Base-by-base conservation (phyloP, 371 early-diverging fungal species). In the Lichtheimia ornata region DNA sequence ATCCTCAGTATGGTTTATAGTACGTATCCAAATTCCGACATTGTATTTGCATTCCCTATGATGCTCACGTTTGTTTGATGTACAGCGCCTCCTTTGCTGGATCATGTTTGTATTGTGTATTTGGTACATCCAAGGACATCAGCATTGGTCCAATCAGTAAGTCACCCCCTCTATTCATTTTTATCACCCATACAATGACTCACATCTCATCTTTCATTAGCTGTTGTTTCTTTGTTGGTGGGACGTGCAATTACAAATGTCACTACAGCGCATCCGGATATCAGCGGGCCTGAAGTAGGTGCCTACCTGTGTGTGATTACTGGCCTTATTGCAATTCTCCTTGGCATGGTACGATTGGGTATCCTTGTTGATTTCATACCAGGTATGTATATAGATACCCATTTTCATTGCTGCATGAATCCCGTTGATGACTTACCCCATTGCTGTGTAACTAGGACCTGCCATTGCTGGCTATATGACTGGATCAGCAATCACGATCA, bases 321-420 rank as follows among this genome's bases (percentile, higher is more conserved):
- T 2, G 84, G 89, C 3, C 66, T 88, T 27, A 61, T 91, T 27
- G 72, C 84, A 35, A 61, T 85, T 3, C 66, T 73, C 5, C 66
- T 94, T 27, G 91, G 93, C 2, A 62, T 90, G 25, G 61, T 91
- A 18, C 83, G 89, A 7, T 70, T 93, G 5, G 93, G 93, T 7
- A 79, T 91, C 45, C 62, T 94, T 14, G 86, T 93, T 24, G 93
- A 94, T 66, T 92, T 94, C 65, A 90, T 94, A 50, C 87, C 68
- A 45, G 63, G 63, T 66, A 53, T 49, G 43, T 25, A 5, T 42
- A 47, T 15, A 40, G n/a, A n/a, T n/a, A n/a, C n/a, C 5, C 14
- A 20, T 49, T 14, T 44, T 18, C 35, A 35, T 35, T 35, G 35
- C 9, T 17, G 20, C 13, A 40, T 18, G 22, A 17, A 18, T 30